Percentiles rank a stretch among this genome's conserved stretches.
Conservation (phyloP, 2,329 filamentous ascomycete genomes). For the Colletotrichum theobromicola region DNA sequence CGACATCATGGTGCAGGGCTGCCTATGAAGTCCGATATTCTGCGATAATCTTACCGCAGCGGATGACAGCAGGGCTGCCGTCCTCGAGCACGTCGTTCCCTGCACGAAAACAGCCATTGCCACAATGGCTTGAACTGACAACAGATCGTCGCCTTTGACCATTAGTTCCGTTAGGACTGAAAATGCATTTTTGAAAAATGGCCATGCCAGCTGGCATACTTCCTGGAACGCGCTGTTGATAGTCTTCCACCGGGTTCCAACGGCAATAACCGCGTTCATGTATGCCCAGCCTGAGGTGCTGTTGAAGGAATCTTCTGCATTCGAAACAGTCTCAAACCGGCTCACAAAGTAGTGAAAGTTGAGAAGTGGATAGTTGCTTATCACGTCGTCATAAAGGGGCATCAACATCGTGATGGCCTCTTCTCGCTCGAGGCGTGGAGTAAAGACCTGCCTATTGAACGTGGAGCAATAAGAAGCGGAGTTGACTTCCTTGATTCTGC, state of each 20-base stretch:
- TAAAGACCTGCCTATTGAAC: constrained; percentile 14
- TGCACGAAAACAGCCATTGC: constrained; percentile 19
- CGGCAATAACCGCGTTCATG: constrained; percentile 1
- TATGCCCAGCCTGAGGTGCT: constrained; percentile 19
- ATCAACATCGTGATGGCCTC: constrained; percentile 11
- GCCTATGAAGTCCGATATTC: constrained; percentile 15
- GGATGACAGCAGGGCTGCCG: constrained; percentile 3
- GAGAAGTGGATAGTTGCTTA: constrained; percentile 5
- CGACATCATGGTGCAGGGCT: constrained; percentile 5
- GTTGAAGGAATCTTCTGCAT: constrained; percentile 5
- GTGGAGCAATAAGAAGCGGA: constrained; percentile 16
- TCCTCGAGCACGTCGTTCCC: constrained; percentile 7
- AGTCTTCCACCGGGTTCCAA: constrained; percentile 8
- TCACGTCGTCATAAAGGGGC: constrained; percentile 7
- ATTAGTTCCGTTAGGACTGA: constrained; percentile 5
- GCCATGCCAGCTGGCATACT: constrained; percentile 14
- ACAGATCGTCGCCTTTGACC: background rate
- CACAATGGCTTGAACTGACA: constrained; percentile 13
- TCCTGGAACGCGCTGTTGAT: constrained; percentile 10
- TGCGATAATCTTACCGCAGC: constrained; percentile 7
- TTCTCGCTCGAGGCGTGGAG: constrained; percentile 2
- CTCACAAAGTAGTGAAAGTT: constrained; percentile 10
- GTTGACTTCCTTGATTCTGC: constrained; percentile 2
- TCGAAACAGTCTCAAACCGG: background rate
- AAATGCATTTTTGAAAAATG: constrained; percentile 19